A percentile compares a stretch with the other conserved stretches of the same genome.
phyloP scores from a whole-genome alignment of 164 flowering plant genomes.

The Paratinospora sagittata region DNA sequence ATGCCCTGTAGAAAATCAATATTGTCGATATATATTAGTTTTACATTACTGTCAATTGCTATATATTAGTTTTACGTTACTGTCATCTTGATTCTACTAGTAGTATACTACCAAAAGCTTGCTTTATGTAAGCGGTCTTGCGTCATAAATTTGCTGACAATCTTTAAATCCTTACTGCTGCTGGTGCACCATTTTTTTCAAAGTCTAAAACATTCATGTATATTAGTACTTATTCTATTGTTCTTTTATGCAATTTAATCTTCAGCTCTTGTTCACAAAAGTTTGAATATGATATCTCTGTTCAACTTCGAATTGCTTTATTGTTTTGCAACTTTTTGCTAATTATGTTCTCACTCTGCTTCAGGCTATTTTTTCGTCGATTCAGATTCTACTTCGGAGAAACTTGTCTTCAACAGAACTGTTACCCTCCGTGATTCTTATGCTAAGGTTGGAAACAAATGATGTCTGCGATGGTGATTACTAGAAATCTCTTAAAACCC shows the following conservation, averaged over 20 bases:
- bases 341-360: not conserved
- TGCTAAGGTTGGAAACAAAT: constrained; percentile 48
- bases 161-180: not conserved
- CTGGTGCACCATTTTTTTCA: too few species aligned
- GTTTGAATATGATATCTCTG: not conserved
- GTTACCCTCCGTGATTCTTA: constrained; percentile 79
- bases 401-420: constrained; percentile 76
- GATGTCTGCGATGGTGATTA: not conserved
- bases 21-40: too few species aligned
- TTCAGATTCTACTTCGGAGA: constrained; percentile 64
- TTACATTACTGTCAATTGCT: not conserved
- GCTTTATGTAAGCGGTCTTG: not conserved
- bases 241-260: not conserved
- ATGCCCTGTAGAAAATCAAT: too few species aligned
- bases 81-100: not conserved
- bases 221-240: not conserved
- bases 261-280: not conserved
- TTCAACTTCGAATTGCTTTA: not conserved
- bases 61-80: not conserved
- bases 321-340: not conserved
- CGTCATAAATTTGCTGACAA: not conserved
- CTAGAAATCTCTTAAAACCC: too few species aligned
- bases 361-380: constrained; percentile 83
- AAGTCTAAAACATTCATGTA: too few species aligned
- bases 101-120: not conserved